Evolutionary conservation across 805 yeast species (phyloP), one percentile per base, ranked within the genome.

Genomic region (Yarrowia keelungensis): DNA sequence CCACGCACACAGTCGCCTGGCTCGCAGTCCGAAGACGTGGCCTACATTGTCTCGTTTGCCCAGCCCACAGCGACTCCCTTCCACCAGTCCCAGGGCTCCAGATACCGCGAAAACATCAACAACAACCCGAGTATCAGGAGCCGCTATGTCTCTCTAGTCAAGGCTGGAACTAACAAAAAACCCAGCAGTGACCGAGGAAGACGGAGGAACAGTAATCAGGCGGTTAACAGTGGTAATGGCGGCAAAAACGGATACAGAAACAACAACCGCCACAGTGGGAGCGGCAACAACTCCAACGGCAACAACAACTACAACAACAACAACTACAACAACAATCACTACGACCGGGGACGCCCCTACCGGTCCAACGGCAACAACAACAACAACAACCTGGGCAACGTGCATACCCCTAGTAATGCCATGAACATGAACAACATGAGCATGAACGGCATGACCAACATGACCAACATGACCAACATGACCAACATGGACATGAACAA

Each of bases 31-130:
- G 69, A 38, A 15, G 70, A 35, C 35, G 70, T 69, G 8, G 68
- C 41, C 5, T 59, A 59, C 43, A 54, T 61, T 12, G 62, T 71
- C 8, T 67, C 73, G 36, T 70, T 71, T 15, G 73, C 69, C 11
- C 71, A 73, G 14, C 47, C 69, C 45, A 62, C 74, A 9, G 45
- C 69, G 1, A 36, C 50, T 3, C 65, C 65, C 4, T 59, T 59
- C 42, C 51, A 43, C 19, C 51, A 45, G 19, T 43, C 65, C 1
- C 64, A 58, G 41, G 46, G 65, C 11, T 59, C 65, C 0, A 51
- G 65, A 3, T 43, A 59, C 42, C 51, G 51, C 32, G 65, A 59
- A 14, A 59, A 59, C 65, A 59, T 59, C 42, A 59, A 59, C 38
- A 59, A 43, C 43, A 59, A 59, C 22, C 65, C 65, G 8, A 45